Evolutionary conservation across 2,329 filamentous ascomycete species (phyloP), one percentile per base, ranked within the genome.

Genomic region (Eurotiales sp.): DNA sequence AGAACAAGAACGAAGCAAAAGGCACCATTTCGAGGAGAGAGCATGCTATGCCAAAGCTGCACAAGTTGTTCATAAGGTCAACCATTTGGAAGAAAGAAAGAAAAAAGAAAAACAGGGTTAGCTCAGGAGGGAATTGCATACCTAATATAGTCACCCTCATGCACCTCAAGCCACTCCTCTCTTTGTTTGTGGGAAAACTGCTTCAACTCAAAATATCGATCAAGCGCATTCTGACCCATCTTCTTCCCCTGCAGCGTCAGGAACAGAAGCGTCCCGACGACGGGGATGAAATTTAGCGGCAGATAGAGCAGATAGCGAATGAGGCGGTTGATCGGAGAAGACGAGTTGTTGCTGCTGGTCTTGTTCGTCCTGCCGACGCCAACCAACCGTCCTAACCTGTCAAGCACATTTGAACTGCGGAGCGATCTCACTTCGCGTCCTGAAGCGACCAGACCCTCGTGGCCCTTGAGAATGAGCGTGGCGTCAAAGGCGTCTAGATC

Each of bases 191-290:
- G 71, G 39, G 81, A 81, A 89, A 90, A 95, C 43, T 82, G 81
- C 74, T 96, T 97, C 55, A 97, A 78, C 73, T 95, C 88, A 68
- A 96, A 96, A 71, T 96, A 96, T 71, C 93, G 68, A 3, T 69
- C 65, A 63, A 82, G 78, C 32, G 76, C 74, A 1, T 72, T 72
- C 36, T 82, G 81, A 2, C 79, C 82, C 22, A 72, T 66, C 52
- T 73, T 75, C 61, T 68, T 69, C 69, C 86, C 87, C 69, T 96
- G 90, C 14, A 95, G 66, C 23, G 87, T 67, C 29, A 96, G 79
- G 68, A 95, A 97, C 4, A 90, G 73, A 7, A 84, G 74, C 0
- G 91, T 96, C 5, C 92, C 92, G 15, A 96, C 82, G 0, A 96
- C 79, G 0, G 92, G 92, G 47, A 97, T 90, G 65, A 96, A 90